phyloP scores from a whole-genome alignment of 345 rosid genomes.

The Lagerstroemia speciosa region DNA sequence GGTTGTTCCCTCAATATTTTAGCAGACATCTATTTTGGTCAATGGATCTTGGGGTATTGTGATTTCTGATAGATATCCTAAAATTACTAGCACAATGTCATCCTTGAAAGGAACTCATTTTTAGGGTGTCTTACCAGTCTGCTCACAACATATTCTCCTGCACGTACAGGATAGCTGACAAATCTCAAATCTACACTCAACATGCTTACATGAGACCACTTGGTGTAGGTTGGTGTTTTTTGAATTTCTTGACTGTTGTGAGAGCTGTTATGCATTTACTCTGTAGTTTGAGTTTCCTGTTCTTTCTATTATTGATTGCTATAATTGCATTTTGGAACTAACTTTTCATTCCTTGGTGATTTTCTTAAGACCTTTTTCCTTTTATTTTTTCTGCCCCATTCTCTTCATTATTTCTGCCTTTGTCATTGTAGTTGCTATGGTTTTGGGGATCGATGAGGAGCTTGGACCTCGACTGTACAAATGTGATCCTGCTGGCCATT shows the following conservation, averaged over 20 bases:
- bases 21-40: background rate
- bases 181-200: constrained; percentile 95
- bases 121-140: background rate
- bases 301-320: background rate
- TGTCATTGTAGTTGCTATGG: constrained; percentile 72
- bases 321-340: background rate
- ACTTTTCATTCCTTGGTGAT: background rate
- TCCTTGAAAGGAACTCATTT: background rate
- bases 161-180: constrained; percentile 82
- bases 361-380: background rate
- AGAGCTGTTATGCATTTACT: background rate
- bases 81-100: background rate
- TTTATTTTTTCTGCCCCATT: constrained; percentile 2
- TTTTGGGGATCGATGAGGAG: constrained; percentile 94
- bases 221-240: constrained; percentile 69
- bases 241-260: background rate
- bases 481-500: constrained; percentile 99
- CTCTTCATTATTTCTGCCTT: background rate
- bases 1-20: background rate
- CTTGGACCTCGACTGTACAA: constrained; percentile 84
- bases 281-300: background rate
- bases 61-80: background rate
- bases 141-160: background rate
- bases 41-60: background rate
- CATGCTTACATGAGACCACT: constrained; percentile 99